Conservation (phyloP, 2,329 filamentous ascomycete genomes). For the Ceratocystis huliohia region DNA sequence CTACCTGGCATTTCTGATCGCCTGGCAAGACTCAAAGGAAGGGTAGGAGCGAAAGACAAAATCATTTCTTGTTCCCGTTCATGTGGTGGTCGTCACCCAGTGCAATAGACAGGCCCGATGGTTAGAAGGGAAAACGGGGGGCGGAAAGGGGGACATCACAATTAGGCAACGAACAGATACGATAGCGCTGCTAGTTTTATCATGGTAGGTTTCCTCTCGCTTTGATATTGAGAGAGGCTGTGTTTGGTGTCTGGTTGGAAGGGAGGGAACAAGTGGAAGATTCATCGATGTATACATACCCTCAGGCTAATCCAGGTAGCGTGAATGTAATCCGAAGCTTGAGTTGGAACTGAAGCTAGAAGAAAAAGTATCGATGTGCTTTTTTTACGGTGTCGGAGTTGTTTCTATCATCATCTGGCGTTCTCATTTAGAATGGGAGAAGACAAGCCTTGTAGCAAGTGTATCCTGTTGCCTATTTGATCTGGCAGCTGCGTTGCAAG, state of each 20-base stretch:
- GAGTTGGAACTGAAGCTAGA: neutral
- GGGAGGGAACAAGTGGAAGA: neutral
- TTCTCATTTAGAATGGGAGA: neutral
- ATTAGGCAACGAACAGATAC: conserved; percentile 7
- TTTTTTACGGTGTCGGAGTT: neutral
- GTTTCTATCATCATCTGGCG: neutral
- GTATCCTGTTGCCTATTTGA: neutral
- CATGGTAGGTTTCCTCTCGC: neutral
- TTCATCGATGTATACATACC: neutral
- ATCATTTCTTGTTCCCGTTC: neutral
- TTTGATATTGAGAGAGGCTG: neutral
- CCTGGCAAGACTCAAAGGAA: neutral
- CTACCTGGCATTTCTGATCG: neutral
- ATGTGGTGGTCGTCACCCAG: neutral
- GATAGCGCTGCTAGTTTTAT: conserved; percentile 7
- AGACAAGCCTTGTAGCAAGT: neutral
- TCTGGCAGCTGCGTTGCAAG: neutral
- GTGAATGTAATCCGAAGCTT: neutral
- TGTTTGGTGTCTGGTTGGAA: neutral
- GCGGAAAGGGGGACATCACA: neutral
- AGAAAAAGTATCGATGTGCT: neutral
- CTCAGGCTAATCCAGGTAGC: neutral
- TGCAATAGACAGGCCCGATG: neutral
- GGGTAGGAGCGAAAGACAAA: neutral
- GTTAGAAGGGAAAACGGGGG: neutral